Evolutionary conservation across 768 basidiomycete genomes (phyloP).

Genomic region (Pulveroboletus sp.): DNA sequence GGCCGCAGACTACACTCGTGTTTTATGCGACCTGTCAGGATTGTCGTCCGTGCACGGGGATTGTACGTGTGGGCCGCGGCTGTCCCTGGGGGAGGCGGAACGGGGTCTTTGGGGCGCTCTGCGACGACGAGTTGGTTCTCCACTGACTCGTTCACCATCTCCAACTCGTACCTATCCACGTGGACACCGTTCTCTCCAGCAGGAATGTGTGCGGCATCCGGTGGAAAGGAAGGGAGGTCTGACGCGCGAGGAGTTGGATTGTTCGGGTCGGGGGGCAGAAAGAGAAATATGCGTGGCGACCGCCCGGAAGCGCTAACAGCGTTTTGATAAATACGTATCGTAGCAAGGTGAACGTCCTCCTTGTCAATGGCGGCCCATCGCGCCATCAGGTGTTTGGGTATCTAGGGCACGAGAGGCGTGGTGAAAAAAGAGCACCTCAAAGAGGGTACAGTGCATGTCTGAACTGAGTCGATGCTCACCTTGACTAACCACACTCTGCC

Average conservation of each 20-base stretch:
- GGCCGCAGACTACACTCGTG: constrained; percentile 77
- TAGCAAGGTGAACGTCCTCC: constrained; percentile 78
- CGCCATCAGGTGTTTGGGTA: constrained; percentile 83
- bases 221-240: constrained; percentile 23
- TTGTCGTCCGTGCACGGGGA: constrained; percentile 67
- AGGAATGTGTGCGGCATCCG: constrained; percentile 29
- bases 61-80: constrained; percentile 40
- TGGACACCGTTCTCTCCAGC: constrained; percentile 27
- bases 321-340: constrained; percentile 71
- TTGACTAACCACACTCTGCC: constrained; percentile 84
- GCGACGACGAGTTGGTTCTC: constrained; percentile 86
- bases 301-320: constrained; percentile 39
- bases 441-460: too few species aligned
- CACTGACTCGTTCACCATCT: constrained; percentile 80
- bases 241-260: constrained; percentile 34
- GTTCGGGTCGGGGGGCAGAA: constrained; percentile 53
- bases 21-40: constrained; percentile 73
- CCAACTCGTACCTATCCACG: constrained; percentile 75
- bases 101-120: constrained; percentile 67
- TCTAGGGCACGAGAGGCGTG: constrained; percentile 37
- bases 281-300: constrained; percentile 60
- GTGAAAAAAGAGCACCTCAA: constrained; percentile 1
- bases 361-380: constrained; percentile 74
- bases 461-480: constrained; percentile 39
- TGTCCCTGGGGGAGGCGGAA: constrained; percentile 34